Base-by-base conservation (phyloP, 2,329 filamentous ascomycete genomes). In the Pseudogymnoascus sp. region DNA sequence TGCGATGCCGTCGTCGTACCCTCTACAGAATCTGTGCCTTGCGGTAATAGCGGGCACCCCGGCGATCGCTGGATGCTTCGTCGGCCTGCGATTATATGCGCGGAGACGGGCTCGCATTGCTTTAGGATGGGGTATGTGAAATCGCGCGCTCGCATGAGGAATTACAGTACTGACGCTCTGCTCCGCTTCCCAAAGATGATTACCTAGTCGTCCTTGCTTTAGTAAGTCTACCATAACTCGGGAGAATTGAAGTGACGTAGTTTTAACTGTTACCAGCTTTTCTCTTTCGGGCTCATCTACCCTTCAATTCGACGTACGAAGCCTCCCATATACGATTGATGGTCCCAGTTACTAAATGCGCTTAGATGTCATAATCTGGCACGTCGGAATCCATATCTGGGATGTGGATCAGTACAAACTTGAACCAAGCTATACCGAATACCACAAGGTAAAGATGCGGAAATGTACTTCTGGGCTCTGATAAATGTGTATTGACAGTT, bases 371-470 rank as follows among this genome's bases (percentile, higher is more conserved):
- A 16, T 55, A 7, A 55, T 55, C 11, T 55, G 49, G 49, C 49
- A 55, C 49, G 49, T 55, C 25, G 49, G 49, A 33, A 55, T 55
- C 49, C 49, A 55, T 19, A 55, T 55, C n/a, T 55, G 49, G 49
- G 9, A 55, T 19, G 49, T 55, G n/a, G 25, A 55, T 11, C 49
- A 55, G 49, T 55, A 55, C 49, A 33, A 55, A 2, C 49, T 55
- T 12, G 49, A 55, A 55, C 49, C 49, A 55, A 55, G 14, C 8
- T 55, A 55, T 19, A 55, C n/a, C 28, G 49, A 55, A 55, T 55
- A 55, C 11, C 49, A 55, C 49, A 19, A 55, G 49, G 49, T 55
- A 55, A 16, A 19, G 5, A 55, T 12, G n/a, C 14, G n/a, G 8
- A 11, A 16, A 55, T 30, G n/a, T 12, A 55, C 14, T 33, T 16